Evolutionary conservation across 768 basidiomycete genomes (phyloP).

Genomic region (Coprinellus micaceus): DNA sequence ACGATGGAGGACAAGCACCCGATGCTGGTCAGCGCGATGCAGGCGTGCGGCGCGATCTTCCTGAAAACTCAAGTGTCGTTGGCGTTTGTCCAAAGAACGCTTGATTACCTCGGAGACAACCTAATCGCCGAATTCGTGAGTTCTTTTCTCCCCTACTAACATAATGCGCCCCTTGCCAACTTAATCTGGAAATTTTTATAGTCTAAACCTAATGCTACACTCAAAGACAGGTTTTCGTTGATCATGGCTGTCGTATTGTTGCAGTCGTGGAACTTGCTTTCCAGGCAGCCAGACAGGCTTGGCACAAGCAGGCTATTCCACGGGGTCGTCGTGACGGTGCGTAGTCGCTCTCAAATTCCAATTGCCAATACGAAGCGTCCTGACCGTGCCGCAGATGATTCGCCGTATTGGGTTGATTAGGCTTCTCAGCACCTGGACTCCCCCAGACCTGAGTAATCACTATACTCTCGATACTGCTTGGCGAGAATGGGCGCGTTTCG

Average conservation of each 20-base stretch:
- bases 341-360: constrained; percentile 15
- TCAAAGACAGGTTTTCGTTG: constrained; percentile 38
- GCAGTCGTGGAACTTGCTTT: constrained; percentile 56
- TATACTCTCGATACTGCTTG: constrained; percentile 41
- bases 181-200: constrained; percentile 17
- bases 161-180: constrained; percentile 1
- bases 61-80: constrained; percentile 45
- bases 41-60: constrained; percentile 60
- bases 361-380: not conserved
- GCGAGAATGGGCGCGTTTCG: constrained; percentile 55
- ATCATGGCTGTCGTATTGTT: constrained; percentile 49
- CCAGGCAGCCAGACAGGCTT: constrained; percentile 46
- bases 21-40: constrained; percentile 52
- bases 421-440: constrained; percentile 41
- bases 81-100: constrained; percentile 45
- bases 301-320: constrained; percentile 52
- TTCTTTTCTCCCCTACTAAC: constrained; percentile 13
- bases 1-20: constrained; percentile 44
- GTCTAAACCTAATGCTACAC: constrained; percentile 34
- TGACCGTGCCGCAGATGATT: constrained; percentile 39
- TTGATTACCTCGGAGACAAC: constrained; percentile 42
- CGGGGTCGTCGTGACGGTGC: constrained; percentile 57
- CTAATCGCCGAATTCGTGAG: constrained; percentile 57
- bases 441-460: constrained; percentile 34
- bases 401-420: constrained; percentile 43